Evolutionary conservation across 1,284 basidiomycete species (phyloP).

Genomic region (Ceratobasidium sp.): DNA sequence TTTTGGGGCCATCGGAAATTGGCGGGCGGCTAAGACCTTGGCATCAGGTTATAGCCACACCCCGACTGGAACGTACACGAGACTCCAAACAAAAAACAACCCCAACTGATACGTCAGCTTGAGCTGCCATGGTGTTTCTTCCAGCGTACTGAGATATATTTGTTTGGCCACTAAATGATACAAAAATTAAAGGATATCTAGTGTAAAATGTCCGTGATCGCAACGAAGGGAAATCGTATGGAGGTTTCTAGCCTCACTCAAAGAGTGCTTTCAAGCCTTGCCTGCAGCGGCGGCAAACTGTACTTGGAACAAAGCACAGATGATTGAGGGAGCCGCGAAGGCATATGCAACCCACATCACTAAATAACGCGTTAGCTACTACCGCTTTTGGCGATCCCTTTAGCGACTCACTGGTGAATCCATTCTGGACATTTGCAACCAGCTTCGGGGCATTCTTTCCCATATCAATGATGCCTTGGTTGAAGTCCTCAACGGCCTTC

Average conservation of each 20-base stretch:
- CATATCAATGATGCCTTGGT: constrained; percentile 68
- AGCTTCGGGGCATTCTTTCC: constrained; percentile 70
- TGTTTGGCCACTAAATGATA: constrained; percentile 31
- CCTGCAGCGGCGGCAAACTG: constrained; percentile 65
- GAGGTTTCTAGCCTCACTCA: not conserved
- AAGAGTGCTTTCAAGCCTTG: constrained; percentile 19
- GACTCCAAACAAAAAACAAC: not conserved
- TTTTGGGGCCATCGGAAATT: not conserved
- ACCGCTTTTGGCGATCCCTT: not conserved
- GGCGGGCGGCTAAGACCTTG: constrained; percentile 8
- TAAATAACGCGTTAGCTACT: constrained; percentile 53
- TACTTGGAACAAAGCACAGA: constrained; percentile 77
- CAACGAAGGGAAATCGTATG: not conserved
- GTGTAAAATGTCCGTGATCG: constrained; percentile 17
- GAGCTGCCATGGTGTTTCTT: too few relatives aligned
- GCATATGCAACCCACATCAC: constrained; percentile 84
- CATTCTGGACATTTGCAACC: constrained; percentile 75
- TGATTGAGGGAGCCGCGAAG: constrained; percentile 78
- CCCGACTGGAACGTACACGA: too few relatives aligned
- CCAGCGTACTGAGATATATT: not conserved
- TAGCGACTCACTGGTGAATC: constrained; percentile 75
- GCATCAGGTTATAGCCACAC: too few relatives aligned
- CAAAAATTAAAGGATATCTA: constrained; percentile 30
- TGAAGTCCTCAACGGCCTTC: constrained; percentile 82
- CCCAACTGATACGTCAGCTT: too few relatives aligned